Percentiles rank a stretch among this genome's conserved stretches.
These are phyloP conservation scores for Beauveria scarabaeidicola DNA, from an alignment of 2,329 filamentous ascomycete genomes.

Conservation along the genomic window DNA sequence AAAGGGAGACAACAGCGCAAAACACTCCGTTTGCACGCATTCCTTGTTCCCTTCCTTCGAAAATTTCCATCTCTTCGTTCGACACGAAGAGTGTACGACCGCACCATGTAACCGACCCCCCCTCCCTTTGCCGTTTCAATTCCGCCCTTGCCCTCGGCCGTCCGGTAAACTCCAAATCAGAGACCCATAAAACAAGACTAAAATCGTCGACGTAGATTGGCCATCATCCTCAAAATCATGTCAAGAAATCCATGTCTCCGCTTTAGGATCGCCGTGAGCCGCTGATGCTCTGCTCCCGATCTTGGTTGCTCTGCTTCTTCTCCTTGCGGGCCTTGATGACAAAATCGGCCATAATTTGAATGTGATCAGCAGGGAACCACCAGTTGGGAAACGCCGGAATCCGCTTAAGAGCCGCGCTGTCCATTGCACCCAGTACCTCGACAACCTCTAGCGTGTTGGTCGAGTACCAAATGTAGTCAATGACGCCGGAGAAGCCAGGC, in stretches of 20 bases:
- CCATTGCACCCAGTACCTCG: conserved; percentile 76
- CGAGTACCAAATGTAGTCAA: conserved; percentile 98
- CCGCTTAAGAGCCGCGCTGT: conserved; percentile 73
- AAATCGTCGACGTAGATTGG: conserved; percentile 2
- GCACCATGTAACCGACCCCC: neutral
- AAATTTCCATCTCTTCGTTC: neutral
- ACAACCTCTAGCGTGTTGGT: conserved; percentile 81
- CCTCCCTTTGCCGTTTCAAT: neutral
- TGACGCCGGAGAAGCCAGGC: conserved; percentile 80
- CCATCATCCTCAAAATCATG: neutral
- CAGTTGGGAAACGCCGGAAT: conserved; percentile 90
- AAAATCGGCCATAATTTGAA: conserved; percentile 84
- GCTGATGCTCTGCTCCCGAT: conserved; percentile 43
- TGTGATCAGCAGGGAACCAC: conserved; percentile 89
- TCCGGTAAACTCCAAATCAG: conserved; percentile 9
- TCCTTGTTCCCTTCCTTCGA: neutral
- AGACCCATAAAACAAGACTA: conserved; percentile 3
- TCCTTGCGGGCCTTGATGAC: conserved; percentile 82
- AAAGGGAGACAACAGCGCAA: neutral
- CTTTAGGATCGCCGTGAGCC: neutral
- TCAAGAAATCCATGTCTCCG: neutral
- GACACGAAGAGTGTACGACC: conserved; percentile 1
- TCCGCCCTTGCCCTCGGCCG: neutral
- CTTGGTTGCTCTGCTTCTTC: conserved; percentile 53
- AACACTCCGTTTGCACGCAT: neutral